Conservation (phyloP, 1,284 basidiomycete genomes). For the Singerocomus rubriflavus region DNA sequence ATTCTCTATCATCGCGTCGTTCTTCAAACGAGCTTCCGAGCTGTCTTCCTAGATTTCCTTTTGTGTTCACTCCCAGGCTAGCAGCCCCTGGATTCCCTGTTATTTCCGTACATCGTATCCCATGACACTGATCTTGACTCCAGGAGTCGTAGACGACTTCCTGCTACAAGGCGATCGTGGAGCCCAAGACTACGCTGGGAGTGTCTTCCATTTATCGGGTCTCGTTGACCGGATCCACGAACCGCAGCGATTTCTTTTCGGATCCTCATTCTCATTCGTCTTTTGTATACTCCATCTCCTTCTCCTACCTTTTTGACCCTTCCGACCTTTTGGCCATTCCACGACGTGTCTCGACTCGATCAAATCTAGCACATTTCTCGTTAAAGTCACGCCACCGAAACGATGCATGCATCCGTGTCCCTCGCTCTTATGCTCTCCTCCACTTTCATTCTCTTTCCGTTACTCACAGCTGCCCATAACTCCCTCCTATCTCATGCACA, state of each 20-base stretch:
- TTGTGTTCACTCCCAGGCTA: background rate
- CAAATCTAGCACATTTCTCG: conserved; percentile 5
- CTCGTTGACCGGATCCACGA: conserved; percentile 26
- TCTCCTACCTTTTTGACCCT: background rate
- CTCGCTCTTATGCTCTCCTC: conserved; percentile 34
- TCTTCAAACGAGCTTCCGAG: background rate
- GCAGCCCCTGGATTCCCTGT: background rate
- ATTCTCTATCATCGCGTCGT: background rate
- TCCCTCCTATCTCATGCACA: conserved; percentile 38
- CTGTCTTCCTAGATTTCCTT: background rate
- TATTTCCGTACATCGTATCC: conserved; percentile 10
- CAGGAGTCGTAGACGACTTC: conserved; percentile 14
- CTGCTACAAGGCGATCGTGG: conserved; percentile 6
- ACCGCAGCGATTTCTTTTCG: conserved; percentile 5
- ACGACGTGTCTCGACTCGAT: conserved; percentile 6
- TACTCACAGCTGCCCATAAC: conserved; percentile 11
- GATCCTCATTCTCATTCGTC: background rate
- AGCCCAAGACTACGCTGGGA: conserved; percentile 18
- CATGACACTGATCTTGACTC: conserved; percentile 13
- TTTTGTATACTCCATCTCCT: background rate
- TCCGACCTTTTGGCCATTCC: background rate
- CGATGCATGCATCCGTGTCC: conserved; percentile 34
- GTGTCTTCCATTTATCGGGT: conserved; percentile 16
- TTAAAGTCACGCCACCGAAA: conserved; percentile 4
- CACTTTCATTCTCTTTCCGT: conserved; percentile 19